These are phyloP conservation scores for Wallacemonas rigidus DNA, from an alignment of 208 protist genomes.

Conservation along the genomic window DNA sequence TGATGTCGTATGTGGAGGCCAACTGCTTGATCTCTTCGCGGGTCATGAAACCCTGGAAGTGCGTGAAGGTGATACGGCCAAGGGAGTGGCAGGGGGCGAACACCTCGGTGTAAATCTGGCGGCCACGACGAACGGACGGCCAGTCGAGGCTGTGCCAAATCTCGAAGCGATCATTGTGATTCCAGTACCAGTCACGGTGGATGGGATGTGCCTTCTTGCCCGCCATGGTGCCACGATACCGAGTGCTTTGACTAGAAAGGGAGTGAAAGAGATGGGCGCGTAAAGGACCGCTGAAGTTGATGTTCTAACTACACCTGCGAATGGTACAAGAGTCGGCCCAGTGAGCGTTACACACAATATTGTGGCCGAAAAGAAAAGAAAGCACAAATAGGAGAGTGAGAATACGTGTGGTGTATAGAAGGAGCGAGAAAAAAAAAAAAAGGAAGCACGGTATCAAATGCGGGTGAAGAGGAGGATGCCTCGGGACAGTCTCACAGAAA, in stretches of 20 bases:
- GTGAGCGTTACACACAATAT: not conserved
- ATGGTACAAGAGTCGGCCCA: not conserved
- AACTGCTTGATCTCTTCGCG: constrained; percentile 96
- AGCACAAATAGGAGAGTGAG: no score
- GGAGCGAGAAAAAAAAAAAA: not conserved
- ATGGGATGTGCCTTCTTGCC: constrained; percentile 88
- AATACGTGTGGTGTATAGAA: no score
- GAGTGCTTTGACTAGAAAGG: constrained; percentile 14
- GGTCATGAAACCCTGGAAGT: constrained; percentile 97
- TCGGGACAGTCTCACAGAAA: no score
- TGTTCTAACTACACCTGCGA: constrained; percentile 17
- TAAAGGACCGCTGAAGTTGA: not conserved
- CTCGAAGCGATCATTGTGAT: constrained; percentile 87
- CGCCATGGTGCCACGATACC: constrained; percentile 55
- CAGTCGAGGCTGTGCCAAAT: constrained; percentile 92
- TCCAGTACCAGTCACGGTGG: constrained; percentile 90
- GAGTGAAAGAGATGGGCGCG: not conserved
- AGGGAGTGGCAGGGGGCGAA: constrained; percentile 98
- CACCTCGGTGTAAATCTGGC: constrained; percentile 98
- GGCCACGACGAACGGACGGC: constrained; percentile 94
- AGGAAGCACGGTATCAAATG: no score
- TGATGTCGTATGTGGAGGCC: constrained; percentile 91
- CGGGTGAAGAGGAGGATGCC: no score
- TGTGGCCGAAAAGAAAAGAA: no score
- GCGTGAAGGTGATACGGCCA: constrained; percentile 96